phyloP scores from a whole-genome alignment of 805 yeast species.

The Scheffersomyces lignosus region DNA sequence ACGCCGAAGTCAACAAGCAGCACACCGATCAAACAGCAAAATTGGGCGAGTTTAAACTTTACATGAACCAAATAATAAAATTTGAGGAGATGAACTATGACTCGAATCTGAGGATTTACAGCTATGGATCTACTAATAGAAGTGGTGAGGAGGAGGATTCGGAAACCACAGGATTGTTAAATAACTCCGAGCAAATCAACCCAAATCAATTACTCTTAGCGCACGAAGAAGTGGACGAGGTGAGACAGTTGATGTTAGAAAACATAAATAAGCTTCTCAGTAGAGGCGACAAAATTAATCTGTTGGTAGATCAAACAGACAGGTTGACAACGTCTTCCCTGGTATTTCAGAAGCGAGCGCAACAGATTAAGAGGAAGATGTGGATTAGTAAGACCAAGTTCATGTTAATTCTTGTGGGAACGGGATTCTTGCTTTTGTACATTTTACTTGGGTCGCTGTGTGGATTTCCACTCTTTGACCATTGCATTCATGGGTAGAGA shows the following conservation, averaged over 20 bases:
- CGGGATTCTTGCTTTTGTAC: slow-evolving; percentile 36
- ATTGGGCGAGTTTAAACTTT: slow-evolving; percentile 53
- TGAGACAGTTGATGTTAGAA: slow-evolving; percentile 66
- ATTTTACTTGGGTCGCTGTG: slow-evolving; percentile 51
- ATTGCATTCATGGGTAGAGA: slow-evolving; percentile 29
- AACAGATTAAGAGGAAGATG: slow-evolving; percentile 59
- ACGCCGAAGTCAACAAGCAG: slow-evolving; percentile 7
- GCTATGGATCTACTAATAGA: slow-evolving; percentile 29
- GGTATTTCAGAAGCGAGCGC: slow-evolving; percentile 70
- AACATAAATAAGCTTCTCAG: slow-evolving; percentile 70
- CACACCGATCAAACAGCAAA: slow-evolving; percentile 12
- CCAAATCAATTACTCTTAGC: slow-evolving; percentile 42
- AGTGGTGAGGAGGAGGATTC: slow-evolving; percentile 15
- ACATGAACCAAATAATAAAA: slow-evolving; percentile 56
- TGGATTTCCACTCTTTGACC: slow-evolving; percentile 51
- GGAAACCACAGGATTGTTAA: slow-evolving; percentile 4
- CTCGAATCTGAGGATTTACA: slow-evolving; percentile 30
- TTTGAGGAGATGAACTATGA: slow-evolving; percentile 50
- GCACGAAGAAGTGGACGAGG: slow-evolving; percentile 61
- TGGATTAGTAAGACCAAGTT: slow-evolving; percentile 66
- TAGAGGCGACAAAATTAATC: slow-evolving; percentile 74
- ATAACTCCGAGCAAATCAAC: slow-evolving; percentile 22
- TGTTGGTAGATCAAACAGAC: slow-evolving; percentile 77
- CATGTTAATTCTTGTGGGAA: slow-evolving; percentile 22
- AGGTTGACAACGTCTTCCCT: slow-evolving; percentile 64